Evolutionary conservation across 2,329 filamentous ascomycete genomes (phyloP).

Genomic region (Hypoxylon sp.): DNA sequence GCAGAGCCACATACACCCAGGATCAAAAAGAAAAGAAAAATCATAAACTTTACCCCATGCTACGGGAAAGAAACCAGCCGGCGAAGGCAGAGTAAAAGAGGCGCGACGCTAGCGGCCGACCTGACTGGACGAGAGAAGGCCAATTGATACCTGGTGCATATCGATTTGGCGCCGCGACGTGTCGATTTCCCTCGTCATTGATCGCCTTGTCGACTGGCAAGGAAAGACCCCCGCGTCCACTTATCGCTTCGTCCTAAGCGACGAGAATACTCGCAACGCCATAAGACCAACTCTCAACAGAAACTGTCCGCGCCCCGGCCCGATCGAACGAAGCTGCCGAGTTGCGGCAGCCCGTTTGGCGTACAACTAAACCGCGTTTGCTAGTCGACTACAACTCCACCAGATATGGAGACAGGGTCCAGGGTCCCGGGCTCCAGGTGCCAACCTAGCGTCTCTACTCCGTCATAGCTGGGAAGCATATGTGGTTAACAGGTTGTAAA

Average conservation of each 20-base stretch:
- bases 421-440: slow-evolving; percentile 6
- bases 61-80: not conserved
- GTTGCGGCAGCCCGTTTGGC: not conserved
- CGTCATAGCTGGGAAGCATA: not conserved
- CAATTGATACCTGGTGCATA: not conserved
- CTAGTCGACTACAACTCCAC: not conserved
- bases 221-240: not conserved
- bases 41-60: not conserved
- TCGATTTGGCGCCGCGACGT: not conserved
- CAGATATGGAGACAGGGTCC: slow-evolving; percentile 9
- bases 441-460: slow-evolving; percentile 2
- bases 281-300: no score
- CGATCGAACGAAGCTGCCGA: not conserved
- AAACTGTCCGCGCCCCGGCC: not conserved
- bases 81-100: not conserved
- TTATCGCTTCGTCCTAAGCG: not conserved
- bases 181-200: not conserved
- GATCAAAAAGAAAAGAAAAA: not conserved
- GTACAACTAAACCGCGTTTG: not conserved
- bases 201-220: not conserved
- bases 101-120: not conserved
- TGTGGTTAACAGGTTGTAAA: not conserved
- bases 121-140: not conserved
- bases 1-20: slow-evolving; percentile 6
- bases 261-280: no score